Evolutionary conservation across 2,329 filamentous ascomycete genomes (phyloP).

Genomic region (Pseudopithomyces maydicus): DNA sequence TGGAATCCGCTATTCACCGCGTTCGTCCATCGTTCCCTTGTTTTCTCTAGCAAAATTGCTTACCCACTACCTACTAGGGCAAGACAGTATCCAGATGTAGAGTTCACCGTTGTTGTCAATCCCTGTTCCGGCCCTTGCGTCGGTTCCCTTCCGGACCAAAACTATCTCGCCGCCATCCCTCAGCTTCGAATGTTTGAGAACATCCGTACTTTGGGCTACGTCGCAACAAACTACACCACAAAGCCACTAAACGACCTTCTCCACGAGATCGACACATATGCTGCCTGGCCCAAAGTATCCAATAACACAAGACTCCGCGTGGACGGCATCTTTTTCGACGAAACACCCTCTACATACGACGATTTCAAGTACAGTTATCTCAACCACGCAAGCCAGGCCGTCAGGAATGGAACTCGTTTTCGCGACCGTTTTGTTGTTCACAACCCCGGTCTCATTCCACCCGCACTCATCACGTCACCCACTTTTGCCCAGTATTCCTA

Average conservation of each 20-base stretch:
- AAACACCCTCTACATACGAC: conserved; percentile 48
- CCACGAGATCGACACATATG: conserved; percentile 55
- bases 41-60: background rate
- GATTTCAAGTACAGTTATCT: conserved; percentile 28
- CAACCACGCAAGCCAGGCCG: conserved; percentile 20
- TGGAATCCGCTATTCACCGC: conserved; percentile 56
- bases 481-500: conserved; percentile 27
- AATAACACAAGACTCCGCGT: conserved; percentile 49
- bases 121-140: conserved; percentile 48
- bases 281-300: conserved; percentile 49
- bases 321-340: conserved; percentile 60
- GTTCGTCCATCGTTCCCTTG: conserved; percentile 34
- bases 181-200: conserved; percentile 52
- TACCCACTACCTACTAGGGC: conserved; percentile 21
- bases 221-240: conserved; percentile 56
- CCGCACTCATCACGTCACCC: conserved; percentile 22
- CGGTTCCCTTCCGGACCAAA: conserved; percentile 31
- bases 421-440: conserved; percentile 34
- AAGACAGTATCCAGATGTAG: conserved; percentile 44
- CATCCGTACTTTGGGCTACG: conserved; percentile 57
- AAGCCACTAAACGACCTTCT: conserved; percentile 31
- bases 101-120: conserved; percentile 60
- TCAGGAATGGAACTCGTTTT: conserved; percentile 27
- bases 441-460: conserved; percentile 32
- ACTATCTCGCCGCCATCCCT: conserved; percentile 47